These are phyloP conservation scores for Plasmodium gonderi DNA, from an alignment of 169 alveolate genomes.

Conservation along the genomic window DNA sequence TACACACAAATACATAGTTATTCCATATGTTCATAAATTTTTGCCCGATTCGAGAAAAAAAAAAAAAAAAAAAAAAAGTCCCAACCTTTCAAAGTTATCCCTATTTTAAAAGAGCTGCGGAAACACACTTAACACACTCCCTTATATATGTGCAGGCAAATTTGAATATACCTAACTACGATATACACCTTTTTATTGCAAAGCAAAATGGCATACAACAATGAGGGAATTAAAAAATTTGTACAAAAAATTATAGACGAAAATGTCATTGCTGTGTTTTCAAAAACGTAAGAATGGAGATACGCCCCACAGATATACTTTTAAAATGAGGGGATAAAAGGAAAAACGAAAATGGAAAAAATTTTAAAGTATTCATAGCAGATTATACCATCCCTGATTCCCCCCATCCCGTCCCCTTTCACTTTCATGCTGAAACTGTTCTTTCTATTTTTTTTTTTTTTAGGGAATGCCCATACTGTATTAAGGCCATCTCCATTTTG, in stretches of 20 bases:
- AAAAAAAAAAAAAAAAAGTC: too few species aligned
- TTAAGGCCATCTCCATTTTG: conserved; percentile 56
- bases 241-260: conserved; percentile 55
- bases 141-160: background rate
- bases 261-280: conserved; percentile 41
- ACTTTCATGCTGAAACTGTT: background rate
- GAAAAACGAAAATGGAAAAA: background rate
- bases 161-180: background rate
- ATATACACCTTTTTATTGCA: background rate
- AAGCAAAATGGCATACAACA: conserved; percentile 40
- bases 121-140: background rate
- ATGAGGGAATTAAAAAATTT: conserved; percentile 36
- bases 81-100: background rate
- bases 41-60: too few species aligned
- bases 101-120: background rate
- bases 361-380: too few species aligned
- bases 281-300: conserved; percentile 39
- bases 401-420: too few species aligned
- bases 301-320: background rate
- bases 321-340: background rate
- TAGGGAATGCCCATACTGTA: conserved; percentile 67
- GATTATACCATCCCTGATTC: too few species aligned
- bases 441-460: background rate
- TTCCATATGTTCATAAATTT: too few species aligned
- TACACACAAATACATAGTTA: too few species aligned